A percentile compares a stretch with the other conserved stretches of the same genome.
These are phyloP conservation scores for Phytophthora palmivora DNA, from an alignment of 352 stramenopile species.

Conservation along the genomic window DNA sequence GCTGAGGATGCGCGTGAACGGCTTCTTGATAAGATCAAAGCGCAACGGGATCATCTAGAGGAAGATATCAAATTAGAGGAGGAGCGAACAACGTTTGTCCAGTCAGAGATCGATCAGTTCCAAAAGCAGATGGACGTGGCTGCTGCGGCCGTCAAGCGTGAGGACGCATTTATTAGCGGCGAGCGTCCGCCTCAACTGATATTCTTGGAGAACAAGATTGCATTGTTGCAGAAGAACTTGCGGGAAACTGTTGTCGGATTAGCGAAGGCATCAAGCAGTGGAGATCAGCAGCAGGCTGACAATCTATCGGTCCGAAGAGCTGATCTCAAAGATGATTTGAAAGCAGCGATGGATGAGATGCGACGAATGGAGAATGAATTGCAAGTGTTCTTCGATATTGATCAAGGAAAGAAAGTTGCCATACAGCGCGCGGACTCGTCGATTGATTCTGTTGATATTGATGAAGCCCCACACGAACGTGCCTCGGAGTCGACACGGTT, in stretches of 20 bases:
- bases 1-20: constrained; percentile 65
- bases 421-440: constrained; percentile 31
- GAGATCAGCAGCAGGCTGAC: constrained; percentile 64
- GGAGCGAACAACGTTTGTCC: constrained; percentile 53
- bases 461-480: constrained; percentile 57
- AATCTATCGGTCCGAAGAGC: constrained; percentile 71
- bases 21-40: constrained; percentile 65
- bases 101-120: constrained; percentile 77
- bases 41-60: constrained; percentile 56
- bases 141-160: constrained; percentile 65
- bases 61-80: constrained; percentile 71
- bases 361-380: constrained; percentile 73
- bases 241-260: constrained; percentile 71
- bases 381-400: constrained; percentile 45
- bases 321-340: constrained; percentile 74
- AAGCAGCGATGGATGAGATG: constrained; percentile 74
- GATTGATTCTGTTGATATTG: constrained; percentile 49
- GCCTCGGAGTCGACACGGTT: constrained; percentile 42
- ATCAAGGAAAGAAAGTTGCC: constrained; percentile 42
- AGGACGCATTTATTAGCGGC: constrained; percentile 84
- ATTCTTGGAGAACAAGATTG: constrained; percentile 81
- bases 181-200: constrained; percentile 81
- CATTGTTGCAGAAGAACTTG: constrained; percentile 69
- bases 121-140: constrained; percentile 71
- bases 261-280: constrained; percentile 54